Evolutionary conservation across 2,329 filamentous ascomycete genomes (phyloP), one percentile per base, ranked within the genome.

Genomic region (Purpureocillium lavendulum): DNA sequence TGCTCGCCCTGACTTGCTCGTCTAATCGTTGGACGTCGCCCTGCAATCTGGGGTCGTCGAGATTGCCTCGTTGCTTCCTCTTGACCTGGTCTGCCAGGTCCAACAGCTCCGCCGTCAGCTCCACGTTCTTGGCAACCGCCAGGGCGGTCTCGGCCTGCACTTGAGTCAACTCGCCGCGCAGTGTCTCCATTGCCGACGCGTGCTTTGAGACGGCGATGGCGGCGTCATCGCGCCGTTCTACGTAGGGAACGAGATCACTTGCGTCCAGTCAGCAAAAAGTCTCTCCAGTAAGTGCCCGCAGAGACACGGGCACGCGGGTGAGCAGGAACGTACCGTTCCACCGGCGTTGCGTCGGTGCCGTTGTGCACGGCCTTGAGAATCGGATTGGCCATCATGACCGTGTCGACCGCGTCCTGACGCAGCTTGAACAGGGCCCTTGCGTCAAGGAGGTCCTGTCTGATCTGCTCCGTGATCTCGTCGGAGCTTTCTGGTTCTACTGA

Each of bases 311-410:
- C 26, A 29, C 26, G 8, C 7, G 29, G 29, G 11, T 4, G 29
- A 30, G 11, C 29, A 12, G 6, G 18, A 13, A 44, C 59, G 30
- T 69, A 86, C 85, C 78, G 75, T 61, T 92, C 85, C 38, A 80
- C 68, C 33, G 76, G 74, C 2, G 77, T 75, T 14, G 77, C 73
- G 43, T 76, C 71, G 11, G 73, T 75, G 33, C 79, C 79, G 43
- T 75, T 67, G 57, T 94, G 85, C 30, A 90, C 78, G 7, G 87
- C 82, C 53, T 84, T 86, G 41, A 94, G 66, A 31, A 85, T 79
- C 7, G 87, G 86, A 51, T 87, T 82, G 41, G 80, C 80, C 49
- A 78, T 77, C 48, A 92, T 61, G 39, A 86, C 77, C 35, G 73
- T 78, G 45, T 84, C 77, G 16, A 81, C 69, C 16, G 85, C 79